Percentiles rank a stretch among this genome's conserved stretches.
These are phyloP conservation scores for Alternaria burnsii DNA, from an alignment of 2,329 filamentous ascomycete genomes.

Conservation along the genomic window DNA sequence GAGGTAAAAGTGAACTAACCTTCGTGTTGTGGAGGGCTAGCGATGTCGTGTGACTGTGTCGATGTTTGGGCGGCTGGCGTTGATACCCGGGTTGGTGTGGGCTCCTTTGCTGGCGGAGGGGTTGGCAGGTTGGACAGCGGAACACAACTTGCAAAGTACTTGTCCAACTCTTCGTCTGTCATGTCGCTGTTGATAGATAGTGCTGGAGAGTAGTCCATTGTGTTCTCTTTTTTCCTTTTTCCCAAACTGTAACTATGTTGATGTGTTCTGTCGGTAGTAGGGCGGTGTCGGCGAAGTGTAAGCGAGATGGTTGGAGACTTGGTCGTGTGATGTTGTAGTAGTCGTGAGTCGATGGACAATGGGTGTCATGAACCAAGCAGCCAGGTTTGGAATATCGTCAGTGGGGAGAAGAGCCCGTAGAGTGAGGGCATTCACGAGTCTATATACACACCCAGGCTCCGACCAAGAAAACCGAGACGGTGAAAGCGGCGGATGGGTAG, in stretches of 20 bases:
- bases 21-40: constrained; percentile 35
- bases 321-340: background rate
- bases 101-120: constrained; percentile 48
- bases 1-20: constrained; percentile 33
- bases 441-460: constrained; percentile 30
- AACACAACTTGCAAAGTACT: constrained; percentile 51
- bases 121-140: constrained; percentile 53
- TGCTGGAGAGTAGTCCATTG: constrained; percentile 41
- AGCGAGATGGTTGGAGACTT: constrained; percentile 10
- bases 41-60: constrained; percentile 9
- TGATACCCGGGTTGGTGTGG: constrained; percentile 18
- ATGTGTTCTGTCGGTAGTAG: constrained; percentile 11
- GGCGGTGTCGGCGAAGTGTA: constrained; percentile 14
- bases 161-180: constrained; percentile 51
- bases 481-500: constrained; percentile 35
- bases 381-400: constrained; percentile 13
- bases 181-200: constrained; percentile 41
- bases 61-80: constrained; percentile 13
- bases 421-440: constrained; percentile 26
- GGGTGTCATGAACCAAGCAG: constrained; percentile 11
- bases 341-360: background rate
- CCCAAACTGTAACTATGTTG: background rate
- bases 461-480: constrained; percentile 34
- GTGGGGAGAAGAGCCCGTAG: constrained; percentile 31
- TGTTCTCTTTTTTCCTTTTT: background rate